A percentile compares a stretch with the other conserved stretches of the same genome.
Evolutionary conservation across 2,329 filamentous ascomycete genomes (phyloP).

Genomic region (Alternaria panax): DNA sequence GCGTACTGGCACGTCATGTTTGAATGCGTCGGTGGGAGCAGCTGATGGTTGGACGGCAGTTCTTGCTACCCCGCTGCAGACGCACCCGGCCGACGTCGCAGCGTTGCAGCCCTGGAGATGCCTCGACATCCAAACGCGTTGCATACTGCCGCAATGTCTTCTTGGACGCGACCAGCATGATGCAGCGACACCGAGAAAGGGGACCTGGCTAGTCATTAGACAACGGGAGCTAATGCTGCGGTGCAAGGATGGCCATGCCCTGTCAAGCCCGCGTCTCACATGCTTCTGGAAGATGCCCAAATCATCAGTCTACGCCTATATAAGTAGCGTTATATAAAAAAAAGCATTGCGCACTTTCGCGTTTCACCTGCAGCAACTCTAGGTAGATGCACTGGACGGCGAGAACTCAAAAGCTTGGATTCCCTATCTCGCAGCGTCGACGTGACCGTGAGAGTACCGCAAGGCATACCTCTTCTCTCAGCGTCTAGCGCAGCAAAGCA

Average conservation of each 20-base stretch:
- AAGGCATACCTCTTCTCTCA: not conserved
- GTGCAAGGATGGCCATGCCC: slow-evolving; percentile 4
- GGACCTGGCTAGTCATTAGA: slow-evolving; percentile 22
- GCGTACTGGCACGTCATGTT: slow-evolving; percentile 9
- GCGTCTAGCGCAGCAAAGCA: too few relatives aligned
- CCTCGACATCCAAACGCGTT: not conserved
- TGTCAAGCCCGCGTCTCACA: not conserved
- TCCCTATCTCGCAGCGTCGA: not conserved
- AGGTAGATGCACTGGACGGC: not conserved
- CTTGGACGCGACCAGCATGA: slow-evolving; percentile 5
- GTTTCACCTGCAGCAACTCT: not conserved
- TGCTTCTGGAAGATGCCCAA: not conserved
- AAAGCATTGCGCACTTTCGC: not conserved
- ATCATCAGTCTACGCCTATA: not conserved
- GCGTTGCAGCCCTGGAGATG: not conserved
- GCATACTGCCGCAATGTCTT: not conserved
- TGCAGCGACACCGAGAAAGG: slow-evolving; percentile 10
- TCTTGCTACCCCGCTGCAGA: not conserved
- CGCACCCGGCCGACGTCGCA: not conserved
- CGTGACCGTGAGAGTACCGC: not conserved
- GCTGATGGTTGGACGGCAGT: slow-evolving; percentile 5
- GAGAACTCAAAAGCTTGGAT: not conserved
- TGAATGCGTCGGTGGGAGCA: slow-evolving; percentile 8
- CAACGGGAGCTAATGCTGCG: slow-evolving; percentile 23
- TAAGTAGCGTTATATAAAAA: not conserved